phyloP scores from a whole-genome alignment of 164 flowering plant genomes.

The Magnolia sinica region DNA sequence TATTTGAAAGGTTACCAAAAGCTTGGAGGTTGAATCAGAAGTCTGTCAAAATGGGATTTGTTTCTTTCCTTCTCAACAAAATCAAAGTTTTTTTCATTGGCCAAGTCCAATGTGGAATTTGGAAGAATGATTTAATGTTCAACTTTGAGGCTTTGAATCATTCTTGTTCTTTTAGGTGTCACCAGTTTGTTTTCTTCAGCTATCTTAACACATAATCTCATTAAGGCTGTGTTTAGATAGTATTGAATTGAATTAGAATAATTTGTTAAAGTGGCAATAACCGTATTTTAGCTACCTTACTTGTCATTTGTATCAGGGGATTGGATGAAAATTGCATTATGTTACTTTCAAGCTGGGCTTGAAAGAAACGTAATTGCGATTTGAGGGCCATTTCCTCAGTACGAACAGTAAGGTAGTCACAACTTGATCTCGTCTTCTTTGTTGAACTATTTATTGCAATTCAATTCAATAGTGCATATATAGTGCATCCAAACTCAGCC shows the following conservation, averaged over 20 bases:
- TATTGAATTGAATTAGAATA: not conserved
- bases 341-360: not conserved
- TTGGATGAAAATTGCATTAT: not conserved
- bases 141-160: not conserved
- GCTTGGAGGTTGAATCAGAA: not conserved
- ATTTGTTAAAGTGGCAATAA: not conserved
- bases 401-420: not conserved
- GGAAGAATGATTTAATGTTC: not conserved
- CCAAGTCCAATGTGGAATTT: not conserved
- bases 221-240: not conserved
- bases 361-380: not conserved
- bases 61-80: not conserved
- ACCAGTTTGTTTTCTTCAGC: not conserved
- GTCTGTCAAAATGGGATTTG: not conserved
- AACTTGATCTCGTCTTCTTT: not conserved
- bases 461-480: too few species aligned
- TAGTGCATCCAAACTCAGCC: too few species aligned
- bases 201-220: not conserved
- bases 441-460: not conserved
- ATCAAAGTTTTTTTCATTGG: not conserved
- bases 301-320: not conserved
- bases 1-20: not conserved
- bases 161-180: not conserved
- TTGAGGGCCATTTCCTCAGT: not conserved
- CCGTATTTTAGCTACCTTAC: not conserved